Percentiles rank a stretch among this genome's conserved stretches.
phyloP scores from a whole-genome alignment of 1,284 basidiomycete species.

The Microbotryum intermedium region DNA sequence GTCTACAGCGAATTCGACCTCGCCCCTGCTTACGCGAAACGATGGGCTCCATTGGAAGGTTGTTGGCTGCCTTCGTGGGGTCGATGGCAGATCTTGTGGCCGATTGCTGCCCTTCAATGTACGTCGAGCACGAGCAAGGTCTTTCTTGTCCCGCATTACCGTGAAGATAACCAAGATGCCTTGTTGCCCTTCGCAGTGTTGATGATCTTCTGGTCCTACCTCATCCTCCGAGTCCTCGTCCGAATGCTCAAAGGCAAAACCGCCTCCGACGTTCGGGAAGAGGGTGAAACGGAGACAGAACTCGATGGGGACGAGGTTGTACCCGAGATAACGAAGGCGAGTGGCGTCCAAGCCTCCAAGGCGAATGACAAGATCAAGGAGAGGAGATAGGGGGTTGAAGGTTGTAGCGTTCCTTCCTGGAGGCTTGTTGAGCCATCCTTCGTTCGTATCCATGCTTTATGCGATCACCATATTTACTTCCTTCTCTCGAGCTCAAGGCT shows the following conservation, averaged over 20 bases:
- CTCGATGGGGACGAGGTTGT: neutral
- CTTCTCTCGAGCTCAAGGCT: too few species aligned
- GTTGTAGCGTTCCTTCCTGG: too few species aligned
- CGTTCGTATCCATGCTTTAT: too few species aligned
- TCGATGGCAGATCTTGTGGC: constrained; percentile 63
- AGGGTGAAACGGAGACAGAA: constrained; percentile 20
- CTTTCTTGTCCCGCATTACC: too few species aligned
- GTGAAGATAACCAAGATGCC: too few species aligned
- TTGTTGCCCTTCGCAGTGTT: constrained; percentile 41
- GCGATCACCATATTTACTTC: too few species aligned
- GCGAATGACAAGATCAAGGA: too few species aligned
- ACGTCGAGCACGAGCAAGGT: too few species aligned
- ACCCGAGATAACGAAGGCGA: too few species aligned
- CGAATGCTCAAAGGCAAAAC: constrained; percentile 24
- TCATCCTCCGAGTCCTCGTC: constrained; percentile 29
- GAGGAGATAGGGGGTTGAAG: too few species aligned
- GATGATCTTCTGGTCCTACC: constrained; percentile 56
- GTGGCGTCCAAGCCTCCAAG: too few species aligned
- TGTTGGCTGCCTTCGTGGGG: constrained; percentile 55
- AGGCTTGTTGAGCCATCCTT: too few species aligned
- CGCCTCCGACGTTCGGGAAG: constrained; percentile 29
- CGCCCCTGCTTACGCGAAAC: constrained; percentile 46
- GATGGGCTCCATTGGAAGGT: neutral
- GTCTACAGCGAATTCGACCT: constrained; percentile 73
- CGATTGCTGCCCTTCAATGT: constrained; percentile 61